Evolutionary conservation across 139 green algal genomes (phyloP).

Genomic region (Coelastrella sp.): DNA sequence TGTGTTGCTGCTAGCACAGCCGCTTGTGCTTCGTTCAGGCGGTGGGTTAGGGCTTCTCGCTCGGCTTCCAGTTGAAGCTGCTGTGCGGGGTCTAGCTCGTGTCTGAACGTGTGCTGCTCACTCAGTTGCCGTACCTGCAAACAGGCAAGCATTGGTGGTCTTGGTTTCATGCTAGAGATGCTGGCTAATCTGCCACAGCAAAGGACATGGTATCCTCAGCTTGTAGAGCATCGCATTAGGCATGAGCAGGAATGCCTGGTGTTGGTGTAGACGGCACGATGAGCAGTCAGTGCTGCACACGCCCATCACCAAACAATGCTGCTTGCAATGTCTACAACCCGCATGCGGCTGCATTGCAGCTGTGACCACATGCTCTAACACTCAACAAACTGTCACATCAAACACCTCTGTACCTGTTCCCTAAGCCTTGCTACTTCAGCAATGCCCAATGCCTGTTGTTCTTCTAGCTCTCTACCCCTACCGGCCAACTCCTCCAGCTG

Average conservation of each 20-base stretch:
- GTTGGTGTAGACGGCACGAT: no score
- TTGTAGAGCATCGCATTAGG: no score
- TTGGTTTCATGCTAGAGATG: no score
- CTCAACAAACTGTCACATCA: no score
- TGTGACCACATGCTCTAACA: no score
- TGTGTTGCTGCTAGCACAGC: slow-evolving; percentile 1
- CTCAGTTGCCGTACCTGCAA: slow-evolving; percentile 31
- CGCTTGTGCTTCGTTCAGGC: not conserved
- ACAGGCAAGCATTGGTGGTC: not conserved
- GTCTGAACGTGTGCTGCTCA: not conserved
- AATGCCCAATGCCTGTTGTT: slow-evolving; percentile 33
- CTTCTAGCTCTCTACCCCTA: slow-evolving; percentile 45
- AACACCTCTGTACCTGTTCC: slow-evolving; percentile 23
- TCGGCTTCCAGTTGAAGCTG: slow-evolving; percentile 36
- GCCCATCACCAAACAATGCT: no score
- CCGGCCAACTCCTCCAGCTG: slow-evolving; percentile 49
- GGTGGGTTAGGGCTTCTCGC: not conserved
- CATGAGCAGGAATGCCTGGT: no score
- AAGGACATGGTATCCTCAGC: no score
- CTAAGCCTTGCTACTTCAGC: slow-evolving; percentile 40
- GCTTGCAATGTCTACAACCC: no score
- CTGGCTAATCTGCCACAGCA: no score
- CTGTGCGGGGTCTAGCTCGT: not conserved
- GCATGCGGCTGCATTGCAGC: no score
- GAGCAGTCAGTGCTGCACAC: no score